phyloP scores from a whole-genome alignment of 2,329 filamentous ascomycete genomes.

The Arachnopeziza araneosa region DNA sequence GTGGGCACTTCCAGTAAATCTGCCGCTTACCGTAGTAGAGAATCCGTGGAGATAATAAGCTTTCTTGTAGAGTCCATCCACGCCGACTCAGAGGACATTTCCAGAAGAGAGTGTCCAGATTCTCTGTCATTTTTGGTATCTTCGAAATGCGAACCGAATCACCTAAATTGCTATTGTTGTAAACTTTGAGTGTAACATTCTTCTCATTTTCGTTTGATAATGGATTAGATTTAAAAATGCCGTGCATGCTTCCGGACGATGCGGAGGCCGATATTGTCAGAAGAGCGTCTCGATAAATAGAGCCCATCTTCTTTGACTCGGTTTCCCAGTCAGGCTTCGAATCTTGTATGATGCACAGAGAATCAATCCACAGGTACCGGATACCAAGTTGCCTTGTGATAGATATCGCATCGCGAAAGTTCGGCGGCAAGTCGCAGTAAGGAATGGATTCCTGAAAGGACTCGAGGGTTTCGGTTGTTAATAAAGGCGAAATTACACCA shows the following conservation, averaged over 20 bases:
- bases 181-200: too few relatives aligned
- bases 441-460: conserved; percentile 1
- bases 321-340: conserved; percentile 23
- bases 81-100: neutral
- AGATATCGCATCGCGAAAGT: conserved; percentile 26
- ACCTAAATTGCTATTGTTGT: too few relatives aligned
- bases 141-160: too few relatives aligned
- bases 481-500: conserved; percentile 11
- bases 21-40: neutral
- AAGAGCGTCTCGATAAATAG: conserved; percentile 20
- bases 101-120: too few relatives aligned
- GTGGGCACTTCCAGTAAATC: too few relatives aligned
- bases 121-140: too few relatives aligned
- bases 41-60: conserved; percentile 1
- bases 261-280: conserved; percentile 19
- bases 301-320: conserved; percentile 21
- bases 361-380: conserved; percentile 30
- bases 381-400: conserved; percentile 23
- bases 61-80: conserved; percentile 5
- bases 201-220: too few relatives aligned
- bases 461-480: conserved; percentile 3
- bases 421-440: conserved; percentile 18
- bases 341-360: conserved; percentile 30
- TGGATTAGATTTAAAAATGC: neutral
- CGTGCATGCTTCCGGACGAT: conserved; percentile 8